phyloP scores from a whole-genome alignment of 2,329 filamentous ascomycete genomes.

The Phialemonium atrogriseum region DNA sequence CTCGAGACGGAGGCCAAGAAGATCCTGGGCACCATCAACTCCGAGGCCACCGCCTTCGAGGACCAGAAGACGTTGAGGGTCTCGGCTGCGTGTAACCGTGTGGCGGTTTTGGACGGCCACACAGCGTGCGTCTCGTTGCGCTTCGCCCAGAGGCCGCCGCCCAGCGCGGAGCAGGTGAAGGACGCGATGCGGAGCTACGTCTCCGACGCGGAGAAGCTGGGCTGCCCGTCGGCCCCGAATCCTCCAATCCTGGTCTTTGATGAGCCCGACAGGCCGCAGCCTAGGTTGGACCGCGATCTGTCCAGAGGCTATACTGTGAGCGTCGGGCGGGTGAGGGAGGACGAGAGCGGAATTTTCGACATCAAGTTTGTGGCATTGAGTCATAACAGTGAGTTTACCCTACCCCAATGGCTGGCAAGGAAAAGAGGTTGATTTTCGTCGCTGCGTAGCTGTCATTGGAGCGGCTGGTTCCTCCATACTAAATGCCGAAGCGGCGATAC shows the following conservation, averaged over 20 bases:
- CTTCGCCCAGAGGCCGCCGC: conserved; percentile 68
- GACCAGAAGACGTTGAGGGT: conserved; percentile 69
- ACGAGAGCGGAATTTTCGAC: conserved; percentile 84
- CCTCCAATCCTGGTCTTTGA: conserved; percentile 84
- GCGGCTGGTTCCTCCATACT: conserved; percentile 94
- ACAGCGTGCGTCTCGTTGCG: conserved; percentile 86
- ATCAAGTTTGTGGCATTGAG: conserved; percentile 91
- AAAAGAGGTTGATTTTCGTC: conserved; percentile 13
- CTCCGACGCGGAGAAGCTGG: conserved; percentile 72
- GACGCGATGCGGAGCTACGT: conserved; percentile 73
- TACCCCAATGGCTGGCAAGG: too few species aligned
- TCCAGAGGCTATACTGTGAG: conserved; percentile 83
- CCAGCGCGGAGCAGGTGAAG: conserved; percentile 68
- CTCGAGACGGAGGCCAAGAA: conserved; percentile 91
- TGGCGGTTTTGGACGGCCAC: conserved; percentile 92
- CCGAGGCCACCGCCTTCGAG: conserved; percentile 63
- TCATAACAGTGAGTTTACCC: conserved; percentile 53
- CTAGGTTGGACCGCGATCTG: conserved; percentile 78
- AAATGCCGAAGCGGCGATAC: conserved; percentile 84
- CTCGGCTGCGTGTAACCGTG: conserved; percentile 84
- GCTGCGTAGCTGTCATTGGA: conserved; percentile 70
- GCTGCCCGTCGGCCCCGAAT: conserved; percentile 77
- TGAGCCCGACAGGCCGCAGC: conserved; percentile 83
- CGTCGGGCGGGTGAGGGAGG: conserved; percentile 78
- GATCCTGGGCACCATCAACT: conserved; percentile 74